Evolutionary conservation across 164 flowering plant species (phyloP).

Genomic region (Litsea cubeba): DNA sequence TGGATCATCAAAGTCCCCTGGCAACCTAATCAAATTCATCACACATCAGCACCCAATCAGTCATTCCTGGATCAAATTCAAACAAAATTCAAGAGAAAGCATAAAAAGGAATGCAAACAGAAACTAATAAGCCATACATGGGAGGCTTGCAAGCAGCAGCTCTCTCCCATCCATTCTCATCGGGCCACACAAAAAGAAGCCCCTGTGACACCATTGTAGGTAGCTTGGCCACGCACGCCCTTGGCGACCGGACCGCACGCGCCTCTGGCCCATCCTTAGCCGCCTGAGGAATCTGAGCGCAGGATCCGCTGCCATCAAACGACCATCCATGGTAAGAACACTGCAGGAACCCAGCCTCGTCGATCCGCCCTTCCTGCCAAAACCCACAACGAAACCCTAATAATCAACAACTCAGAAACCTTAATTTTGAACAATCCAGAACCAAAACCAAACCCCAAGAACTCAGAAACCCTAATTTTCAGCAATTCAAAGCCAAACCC

Average conservation of each 20-base stretch:
- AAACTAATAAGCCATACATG: constrained; percentile 28
- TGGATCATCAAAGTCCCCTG: constrained; percentile 83
- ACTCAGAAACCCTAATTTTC: neutral
- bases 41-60: neutral
- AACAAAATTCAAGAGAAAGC: neutral
- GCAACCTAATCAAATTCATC: constrained; percentile 53
- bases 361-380: constrained; percentile 83
- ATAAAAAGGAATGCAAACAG: neutral
- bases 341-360: constrained; percentile 84
- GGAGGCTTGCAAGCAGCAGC: constrained; percentile 70
- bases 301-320: constrained; percentile 73
- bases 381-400: neutral
- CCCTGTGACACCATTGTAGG: constrained; percentile 96
- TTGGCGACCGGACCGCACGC: constrained; percentile 63
- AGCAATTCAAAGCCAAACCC: neutral
- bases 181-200: constrained; percentile 97
- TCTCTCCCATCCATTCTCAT: constrained; percentile 90
- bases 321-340: constrained; percentile 99
- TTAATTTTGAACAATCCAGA: neutral
- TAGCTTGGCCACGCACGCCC: constrained; percentile 75
- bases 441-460: neutral
- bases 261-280: constrained; percentile 78
- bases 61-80: neutral
- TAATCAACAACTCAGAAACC: neutral
- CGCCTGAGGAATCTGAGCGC: constrained; percentile 81